Base-by-base conservation (phyloP, 768 basidiomycete genomes). In the Trametes punicea region DNA sequence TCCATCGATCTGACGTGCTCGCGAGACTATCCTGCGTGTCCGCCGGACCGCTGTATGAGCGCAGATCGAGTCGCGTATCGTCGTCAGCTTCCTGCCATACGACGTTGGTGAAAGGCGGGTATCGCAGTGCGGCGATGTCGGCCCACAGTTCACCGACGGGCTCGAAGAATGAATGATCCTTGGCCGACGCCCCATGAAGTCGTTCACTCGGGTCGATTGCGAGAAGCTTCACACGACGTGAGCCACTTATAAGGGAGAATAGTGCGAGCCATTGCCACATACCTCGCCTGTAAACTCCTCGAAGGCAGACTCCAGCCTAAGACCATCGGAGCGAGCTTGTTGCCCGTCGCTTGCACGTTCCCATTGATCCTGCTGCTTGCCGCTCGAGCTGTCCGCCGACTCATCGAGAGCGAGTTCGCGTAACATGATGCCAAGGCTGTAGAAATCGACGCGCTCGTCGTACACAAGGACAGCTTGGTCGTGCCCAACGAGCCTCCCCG, bases 391-490 rank as follows among this genome's bases (percentile, higher is more conserved):
- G 33, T 42, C 46, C 9, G 55, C 11, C 31, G 40, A 6, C 5
- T 54, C 26, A 5, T 56, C 60, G 6, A 45, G 11, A 15, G 61
- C 61, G 8, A 62, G 57, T 36, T 62, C 61, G 49, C 53, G 52
- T 36, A 62, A 30, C 52, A 56, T 58, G 18, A 52, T 38, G 13
- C 56, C 61, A 6, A 62, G 46, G 29, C 61, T 62, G 44, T 56
- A 62, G 33, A 51, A 58, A 39, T 62, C 61, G 11, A 62, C 61
- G 13, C 61, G 61, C 40, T 55, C 54, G 47, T 62, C 61, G 51
- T 62, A 62, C 16, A 58, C 49, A 4, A 62, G 45, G 16, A 49
- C 38, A 42, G 45, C 51, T 21, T 36, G 33, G 51, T 13, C 33
- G 26, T 21, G 20, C 9, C 16, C 16, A 1, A 23, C 33, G n/a